Evolutionary conservation across 495 filamentous ascomycete genomes (phyloP).

Genomic region (Podospora didyma): DNA sequence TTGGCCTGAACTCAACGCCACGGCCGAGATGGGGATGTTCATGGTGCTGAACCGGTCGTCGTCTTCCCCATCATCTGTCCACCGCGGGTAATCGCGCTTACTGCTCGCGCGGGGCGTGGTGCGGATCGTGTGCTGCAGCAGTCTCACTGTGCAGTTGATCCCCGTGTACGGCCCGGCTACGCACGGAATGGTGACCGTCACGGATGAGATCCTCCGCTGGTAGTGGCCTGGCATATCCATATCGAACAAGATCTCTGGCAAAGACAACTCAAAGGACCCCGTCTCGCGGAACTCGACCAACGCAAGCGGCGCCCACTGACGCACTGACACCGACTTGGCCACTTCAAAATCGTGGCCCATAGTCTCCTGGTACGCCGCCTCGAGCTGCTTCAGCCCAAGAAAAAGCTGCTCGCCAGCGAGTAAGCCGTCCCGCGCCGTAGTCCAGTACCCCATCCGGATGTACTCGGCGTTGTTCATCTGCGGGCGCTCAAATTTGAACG

Average conservation of each 20-base stretch:
- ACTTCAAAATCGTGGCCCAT: conserved; percentile 31
- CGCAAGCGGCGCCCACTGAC: conserved; percentile 22
- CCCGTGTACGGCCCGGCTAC: conserved; percentile 23
- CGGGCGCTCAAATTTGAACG: conserved; percentile 21
- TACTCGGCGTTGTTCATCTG: background rate
- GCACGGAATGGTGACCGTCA: conserved; percentile 21
- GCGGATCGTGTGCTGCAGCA: background rate
- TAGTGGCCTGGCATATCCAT: conserved; percentile 44
- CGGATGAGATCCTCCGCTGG: conserved; percentile 29
- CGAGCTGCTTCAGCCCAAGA: conserved; percentile 17
- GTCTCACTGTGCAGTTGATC: conserved; percentile 24
- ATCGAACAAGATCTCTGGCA: conserved; percentile 38
- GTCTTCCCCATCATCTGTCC: background rate
- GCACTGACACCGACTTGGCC: conserved; percentile 31
- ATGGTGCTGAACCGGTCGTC: conserved; percentile 17
- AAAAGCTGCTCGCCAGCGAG: conserved; percentile 24
- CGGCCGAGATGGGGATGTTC: conserved; percentile 17
- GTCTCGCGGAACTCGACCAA: conserved; percentile 23
- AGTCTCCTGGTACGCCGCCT: background rate
- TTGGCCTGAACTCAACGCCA: conserved; percentile 24
- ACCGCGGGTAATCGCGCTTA: background rate
- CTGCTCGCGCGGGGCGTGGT: background rate
- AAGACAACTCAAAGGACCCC: conserved; percentile 14
- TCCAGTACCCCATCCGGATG: background rate
- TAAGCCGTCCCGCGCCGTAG: background rate